Evolutionary conservation across 108 stramenopile species (phyloP), one percentile per base, ranked within the genome.

Genomic region (Craspedostauros australis): DNA sequence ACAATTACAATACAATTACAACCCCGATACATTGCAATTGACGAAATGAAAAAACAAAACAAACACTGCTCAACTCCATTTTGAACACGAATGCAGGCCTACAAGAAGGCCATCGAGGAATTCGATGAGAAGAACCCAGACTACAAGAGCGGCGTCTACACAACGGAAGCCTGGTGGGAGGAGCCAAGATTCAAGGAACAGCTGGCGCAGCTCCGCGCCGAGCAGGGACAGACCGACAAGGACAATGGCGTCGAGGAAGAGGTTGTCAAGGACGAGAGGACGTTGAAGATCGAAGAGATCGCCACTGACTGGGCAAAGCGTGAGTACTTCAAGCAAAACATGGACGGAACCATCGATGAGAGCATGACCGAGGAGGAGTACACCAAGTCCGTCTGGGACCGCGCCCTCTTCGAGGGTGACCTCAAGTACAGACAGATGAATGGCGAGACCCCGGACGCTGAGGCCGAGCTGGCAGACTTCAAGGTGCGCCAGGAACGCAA

Each of bases 221-320:
- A 39, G 53, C 34, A 52, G 38, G 42, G 47, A 44, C 36, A 16
- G 9, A 33, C 16, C 6, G 39, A 53, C 5, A 64, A 80, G 27
- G 60, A 54, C 18, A n/a, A n/a, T n/a, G n/a, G n/a, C n/a, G n/a
- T n/a, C n/a, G 46, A 66, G 18, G 66, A 72, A 23, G 75, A 62
- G 28, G 64, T 66, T 42, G 59, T 60, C 9, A 54, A 71, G 24
- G 67, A 68, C 26, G 71, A 52, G 19, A 70, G 70, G 46, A 56
- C 72, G 16, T 33, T 70, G 37, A 70, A 83, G 46, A 31, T 85
- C 7, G 74, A 85, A 51, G 46, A 43, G 19, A 73, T 83, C 51
- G 88, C 84, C 21, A 78, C 41, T 21, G 79, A 83, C 39, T 89
- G 88, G 88, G 81, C 79, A 16, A 80, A 89, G 53, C 78, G 81